These are phyloP conservation scores for Diaporthe sp. DNA, from an alignment of 2,329 filamentous ascomycete genomes.

Conservation along the genomic window DNA sequence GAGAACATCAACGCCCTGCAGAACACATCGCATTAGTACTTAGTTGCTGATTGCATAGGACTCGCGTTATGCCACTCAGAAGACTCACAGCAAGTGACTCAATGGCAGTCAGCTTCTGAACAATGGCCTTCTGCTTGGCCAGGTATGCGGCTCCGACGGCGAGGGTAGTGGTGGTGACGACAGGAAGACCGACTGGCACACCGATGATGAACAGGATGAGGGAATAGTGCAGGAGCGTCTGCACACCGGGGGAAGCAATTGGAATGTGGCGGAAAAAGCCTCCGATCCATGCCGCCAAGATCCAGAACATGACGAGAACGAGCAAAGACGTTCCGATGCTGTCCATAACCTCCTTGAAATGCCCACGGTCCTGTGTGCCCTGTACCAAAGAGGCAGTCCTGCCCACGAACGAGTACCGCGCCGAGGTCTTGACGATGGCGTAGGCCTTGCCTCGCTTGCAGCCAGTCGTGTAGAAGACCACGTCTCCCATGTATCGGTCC, in stretches of 20 bases:
- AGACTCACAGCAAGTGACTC: conserved; percentile 63
- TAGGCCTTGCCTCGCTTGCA: conserved; percentile 85
- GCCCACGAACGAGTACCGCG: conserved; percentile 80
- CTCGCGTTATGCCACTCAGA: too few species aligned
- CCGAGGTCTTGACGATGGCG: conserved; percentile 73
- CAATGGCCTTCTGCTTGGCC: conserved; percentile 81
- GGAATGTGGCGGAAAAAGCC: conserved; percentile 80
- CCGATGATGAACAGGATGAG: conserved; percentile 80
- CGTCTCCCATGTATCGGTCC: conserved; percentile 82
- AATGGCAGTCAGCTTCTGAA: conserved; percentile 62
- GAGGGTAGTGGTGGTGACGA: conserved; percentile 81
- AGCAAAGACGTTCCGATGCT: conserved; percentile 79
- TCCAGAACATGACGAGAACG: conserved; percentile 82
- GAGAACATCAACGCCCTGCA: conserved; percentile 75
- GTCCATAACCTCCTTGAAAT: conserved; percentile 87
- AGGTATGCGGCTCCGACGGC: conserved; percentile 82
- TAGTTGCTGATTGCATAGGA: too few species aligned
- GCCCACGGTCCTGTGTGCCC: conserved; percentile 79
- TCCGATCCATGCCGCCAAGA: conserved; percentile 80
- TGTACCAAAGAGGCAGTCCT: conserved; percentile 79
- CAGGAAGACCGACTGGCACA: conserved; percentile 83
- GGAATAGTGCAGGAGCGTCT: conserved; percentile 75
- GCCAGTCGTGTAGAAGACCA: conserved; percentile 82
- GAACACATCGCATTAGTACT: neutral
- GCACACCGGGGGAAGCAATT: conserved; percentile 70